Conservation (phyloP, 1,284 basidiomycete genomes). For the Coniferiporia weirii region DNA sequence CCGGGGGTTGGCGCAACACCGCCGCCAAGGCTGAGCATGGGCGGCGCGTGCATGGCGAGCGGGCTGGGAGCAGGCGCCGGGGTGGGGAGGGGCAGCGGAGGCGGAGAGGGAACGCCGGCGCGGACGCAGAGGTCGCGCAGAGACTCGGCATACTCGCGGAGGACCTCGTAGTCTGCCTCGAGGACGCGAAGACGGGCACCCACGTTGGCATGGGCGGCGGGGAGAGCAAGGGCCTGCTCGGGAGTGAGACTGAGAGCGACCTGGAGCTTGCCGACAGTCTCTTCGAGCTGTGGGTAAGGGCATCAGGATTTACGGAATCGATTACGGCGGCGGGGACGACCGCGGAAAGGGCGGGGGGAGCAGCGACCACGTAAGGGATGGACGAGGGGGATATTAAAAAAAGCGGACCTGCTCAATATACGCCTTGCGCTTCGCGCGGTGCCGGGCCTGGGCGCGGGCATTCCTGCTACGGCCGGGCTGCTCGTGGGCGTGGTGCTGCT, state of each 20-base stretch:
- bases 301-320: conserved; percentile 1
- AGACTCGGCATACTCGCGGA: conserved; percentile 1
- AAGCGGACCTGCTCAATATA: conserved; percentile 62
- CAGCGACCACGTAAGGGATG: conserved; percentile 10
- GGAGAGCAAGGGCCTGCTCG: conserved; percentile 40
- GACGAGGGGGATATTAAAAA: not conserved
- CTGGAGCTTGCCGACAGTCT: conserved; percentile 76
- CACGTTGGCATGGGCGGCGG: not conserved
- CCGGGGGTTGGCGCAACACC: too few species aligned
- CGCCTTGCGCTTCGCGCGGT: conserved; percentile 89
- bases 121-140: not conserved
- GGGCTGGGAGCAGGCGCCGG: not conserved
- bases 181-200: not conserved
- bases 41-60: not conserved
- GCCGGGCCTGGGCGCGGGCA: conserved; percentile 69
- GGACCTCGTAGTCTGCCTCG: not conserved
- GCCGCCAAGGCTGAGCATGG: not conserved
- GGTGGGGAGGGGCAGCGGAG: not conserved
- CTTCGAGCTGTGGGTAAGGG: conserved; percentile 52
- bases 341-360: not conserved
- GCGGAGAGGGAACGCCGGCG: not conserved
- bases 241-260: conserved; percentile 61
- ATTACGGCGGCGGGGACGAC: conserved; percentile 2
- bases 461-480: conserved; percentile 13
- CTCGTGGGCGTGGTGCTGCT: not conserved